These are phyloP conservation scores for Talaromyces rugulosus DNA, from an alignment of 2,329 filamentous ascomycete genomes.

Conservation along the genomic window DNA sequence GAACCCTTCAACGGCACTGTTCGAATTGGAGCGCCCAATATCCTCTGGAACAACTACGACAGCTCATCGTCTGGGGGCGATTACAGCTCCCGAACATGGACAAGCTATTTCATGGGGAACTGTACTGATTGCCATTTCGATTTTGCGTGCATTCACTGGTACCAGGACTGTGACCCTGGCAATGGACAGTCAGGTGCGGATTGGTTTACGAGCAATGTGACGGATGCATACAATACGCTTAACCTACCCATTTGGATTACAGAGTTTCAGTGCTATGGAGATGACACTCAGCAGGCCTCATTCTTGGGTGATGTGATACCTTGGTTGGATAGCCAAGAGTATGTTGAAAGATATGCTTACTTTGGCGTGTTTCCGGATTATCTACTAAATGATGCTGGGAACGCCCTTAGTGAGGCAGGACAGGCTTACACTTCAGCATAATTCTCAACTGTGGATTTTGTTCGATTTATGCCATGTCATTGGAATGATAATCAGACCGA, in stretches of 20 bases:
- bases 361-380: slow-evolving; percentile 14
- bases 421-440: neutral
- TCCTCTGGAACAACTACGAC: slow-evolving; percentile 16
- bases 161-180: slow-evolving; percentile 18
- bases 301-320: slow-evolving; percentile 15
- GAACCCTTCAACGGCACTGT: neutral
- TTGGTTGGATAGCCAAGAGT: slow-evolving; percentile 15
- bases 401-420: neutral
- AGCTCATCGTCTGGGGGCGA: slow-evolving; percentile 12
- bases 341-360: slow-evolving; percentile 17
- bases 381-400: slow-evolving; percentile 14
- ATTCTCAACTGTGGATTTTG: neutral
- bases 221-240: slow-evolving; percentile 15
- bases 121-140: slow-evolving; percentile 30
- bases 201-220: slow-evolving; percentile 27
- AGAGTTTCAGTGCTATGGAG: slow-evolving; percentile 4
- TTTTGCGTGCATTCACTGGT: slow-evolving; percentile 33
- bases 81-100: slow-evolving; percentile 22
- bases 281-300: neutral
- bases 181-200: slow-evolving; percentile 19
- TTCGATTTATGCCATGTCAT: neutral
- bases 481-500: too few species aligned
- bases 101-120: slow-evolving; percentile 22
- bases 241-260: slow-evolving; percentile 16
- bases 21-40: neutral